Evolutionary conservation across 1,284 basidiomycete genomes (phyloP), one percentile per base, ranked within the genome.

Genomic region (Pulchroboletus neoregius): DNA sequence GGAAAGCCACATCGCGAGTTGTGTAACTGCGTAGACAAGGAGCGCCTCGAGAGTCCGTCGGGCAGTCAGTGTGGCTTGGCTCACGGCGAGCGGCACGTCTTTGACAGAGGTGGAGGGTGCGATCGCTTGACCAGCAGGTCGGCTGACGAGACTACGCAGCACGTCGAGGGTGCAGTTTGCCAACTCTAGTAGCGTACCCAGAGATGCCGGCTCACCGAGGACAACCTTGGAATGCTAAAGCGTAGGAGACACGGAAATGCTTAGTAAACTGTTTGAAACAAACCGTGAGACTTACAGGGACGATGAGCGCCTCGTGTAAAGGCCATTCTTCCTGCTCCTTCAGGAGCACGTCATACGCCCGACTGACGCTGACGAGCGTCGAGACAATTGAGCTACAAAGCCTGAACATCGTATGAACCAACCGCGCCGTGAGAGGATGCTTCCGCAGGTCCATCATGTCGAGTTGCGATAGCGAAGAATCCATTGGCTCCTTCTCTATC

Each of bases 191-290:
- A 89, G 68, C 1, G 87, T 92, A 33, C 85, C 92, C 48, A 90
- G 72, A 4, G 88, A 91, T 5, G 84, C 79, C 4, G 83, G 79
- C 55, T 91, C 89, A 15, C 82, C 80, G 0, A 87, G 72, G 0
- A 88, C 84, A 9, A 90, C 83, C 55, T 89, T 91, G 5, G 86
- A 82, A 62, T 89, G 84, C 88, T 91, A 58, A 37, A 26, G 26
- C n/a, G n/a, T n/a, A n/a, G n/a, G n/a, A 39, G 6, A 16, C 18
- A 27, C 27, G 34, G 2, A 12, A 4, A 5, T 7, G 10, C 5
- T 55, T 12, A 37, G 44, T 36, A 22, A 43, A 37, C 6, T 15
- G 1, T 11, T 23, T 26, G 6, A 54, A 38, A 26, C 11, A 27
- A 22, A 15, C 28, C 5, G 13, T 11, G 16, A 11, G 22, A 38